Percentiles rank a stretch among this genome's conserved stretches.
These are phyloP conservation scores for Fusarium tuaranense DNA, from an alignment of 2,329 filamentous ascomycete species.

Conservation along the genomic window DNA sequence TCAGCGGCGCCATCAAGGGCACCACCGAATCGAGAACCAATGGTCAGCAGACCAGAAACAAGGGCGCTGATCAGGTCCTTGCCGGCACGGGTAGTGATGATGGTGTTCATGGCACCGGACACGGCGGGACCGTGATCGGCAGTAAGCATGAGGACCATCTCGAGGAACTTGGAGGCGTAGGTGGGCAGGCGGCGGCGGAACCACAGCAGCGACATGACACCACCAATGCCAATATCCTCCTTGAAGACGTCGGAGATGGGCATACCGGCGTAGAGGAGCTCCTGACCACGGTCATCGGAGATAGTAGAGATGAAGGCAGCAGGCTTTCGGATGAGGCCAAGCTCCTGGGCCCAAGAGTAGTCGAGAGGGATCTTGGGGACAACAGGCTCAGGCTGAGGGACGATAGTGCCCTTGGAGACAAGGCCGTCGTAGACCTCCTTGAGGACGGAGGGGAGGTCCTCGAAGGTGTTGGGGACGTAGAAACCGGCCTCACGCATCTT, in stretches of 20 bases:
- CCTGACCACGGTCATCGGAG: slow-evolving; percentile 99
- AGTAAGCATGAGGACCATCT: slow-evolving; percentile 99
- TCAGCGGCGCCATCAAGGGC: slow-evolving; percentile 97
- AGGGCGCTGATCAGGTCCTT: slow-evolving; percentile 98
- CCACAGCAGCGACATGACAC: slow-evolving; percentile 99
- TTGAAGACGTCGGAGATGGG: slow-evolving; percentile 99
- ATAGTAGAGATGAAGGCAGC: slow-evolving; percentile 99
- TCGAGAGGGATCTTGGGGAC: slow-evolving; percentile 99
- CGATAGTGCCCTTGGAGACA: slow-evolving; percentile 85
- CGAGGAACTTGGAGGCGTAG: slow-evolving; percentile 98
- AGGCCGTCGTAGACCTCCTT: slow-evolving; percentile 88
- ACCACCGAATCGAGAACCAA: slow-evolving; percentile 98
- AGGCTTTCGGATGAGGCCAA: slow-evolving; percentile 99
- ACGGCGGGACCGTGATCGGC: slow-evolving; percentile 99
- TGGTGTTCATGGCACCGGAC: slow-evolving; percentile 99
- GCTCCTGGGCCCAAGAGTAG: slow-evolving; percentile 99
- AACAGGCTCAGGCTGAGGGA: slow-evolving; percentile 86
- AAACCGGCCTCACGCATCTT: slow-evolving; percentile 95
- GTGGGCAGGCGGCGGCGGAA: slow-evolving; percentile 97
- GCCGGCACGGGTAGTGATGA: slow-evolving; percentile 98
- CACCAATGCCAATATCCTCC: slow-evolving; percentile 98
- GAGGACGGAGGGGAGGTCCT: slow-evolving; percentile 87
- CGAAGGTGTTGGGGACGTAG: slow-evolving; percentile 94
- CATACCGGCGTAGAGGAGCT: slow-evolving; percentile 98
- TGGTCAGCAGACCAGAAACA: slow-evolving; percentile 96